Evolutionary conservation across 163 green algal species (phyloP).

Genomic region (Chloromonas sp.): DNA sequence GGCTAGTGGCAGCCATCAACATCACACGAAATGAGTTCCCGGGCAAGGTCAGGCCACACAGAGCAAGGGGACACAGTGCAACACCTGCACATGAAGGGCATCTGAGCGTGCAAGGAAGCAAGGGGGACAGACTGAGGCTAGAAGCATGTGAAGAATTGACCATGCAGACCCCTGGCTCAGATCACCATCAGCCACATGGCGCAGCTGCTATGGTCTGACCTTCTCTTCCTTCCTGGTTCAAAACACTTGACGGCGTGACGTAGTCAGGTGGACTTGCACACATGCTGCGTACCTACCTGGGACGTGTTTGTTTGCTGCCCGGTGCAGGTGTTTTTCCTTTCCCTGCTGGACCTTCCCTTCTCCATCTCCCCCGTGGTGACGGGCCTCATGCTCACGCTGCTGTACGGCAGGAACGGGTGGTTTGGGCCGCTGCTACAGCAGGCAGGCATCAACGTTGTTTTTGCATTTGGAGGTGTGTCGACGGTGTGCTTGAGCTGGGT

Average conservation of each 20-base stretch:
- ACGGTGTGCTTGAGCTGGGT: neutral
- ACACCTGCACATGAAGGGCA: too few species aligned
- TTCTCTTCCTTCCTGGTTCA: too few species aligned
- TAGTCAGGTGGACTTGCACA: too few species aligned
- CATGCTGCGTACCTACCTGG: too few species aligned
- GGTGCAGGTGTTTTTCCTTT: conserved; percentile 61
- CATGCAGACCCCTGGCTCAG: too few species aligned
- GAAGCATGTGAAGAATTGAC: too few species aligned
- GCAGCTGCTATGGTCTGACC: too few species aligned
- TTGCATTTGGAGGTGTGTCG: conserved; percentile 65
- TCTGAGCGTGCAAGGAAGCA: too few species aligned
- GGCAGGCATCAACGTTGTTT: conserved; percentile 69
- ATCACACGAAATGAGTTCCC: conserved; percentile 76
- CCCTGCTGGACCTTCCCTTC: conserved; percentile 59
- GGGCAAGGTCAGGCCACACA: conserved; percentile 46
- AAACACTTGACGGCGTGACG: too few species aligned
- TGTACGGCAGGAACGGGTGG: conserved; percentile 78
- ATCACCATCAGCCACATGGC: too few species aligned
- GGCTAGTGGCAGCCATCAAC: conserved; percentile 61
- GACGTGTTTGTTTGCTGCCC: too few species aligned
- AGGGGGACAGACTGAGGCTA: too few species aligned
- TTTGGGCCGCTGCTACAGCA: conserved; percentile 64
- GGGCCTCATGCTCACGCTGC: conserved; percentile 83
- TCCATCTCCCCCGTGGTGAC: conserved; percentile 64
- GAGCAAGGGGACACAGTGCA: neutral